phyloP scores from a whole-genome alignment of 352 stramenopile genomes.

The Phytophthora lateralis region DNA sequence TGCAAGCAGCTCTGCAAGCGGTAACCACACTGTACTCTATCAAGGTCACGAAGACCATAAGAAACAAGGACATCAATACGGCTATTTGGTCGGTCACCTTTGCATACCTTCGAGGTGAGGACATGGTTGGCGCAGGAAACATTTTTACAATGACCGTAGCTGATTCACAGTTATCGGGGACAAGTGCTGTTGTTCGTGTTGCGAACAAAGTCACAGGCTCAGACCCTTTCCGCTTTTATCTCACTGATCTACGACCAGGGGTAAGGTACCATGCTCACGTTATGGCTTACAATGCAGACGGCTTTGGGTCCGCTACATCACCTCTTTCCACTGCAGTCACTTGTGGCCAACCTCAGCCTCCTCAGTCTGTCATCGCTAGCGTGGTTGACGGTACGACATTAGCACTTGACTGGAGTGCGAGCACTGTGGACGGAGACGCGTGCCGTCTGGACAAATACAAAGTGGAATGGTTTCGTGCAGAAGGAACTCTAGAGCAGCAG shows the following conservation, averaged over 20 bases:
- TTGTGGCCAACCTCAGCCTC: slow-evolving; percentile 55
- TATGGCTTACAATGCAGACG: slow-evolving; percentile 81
- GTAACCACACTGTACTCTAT: slow-evolving; percentile 88
- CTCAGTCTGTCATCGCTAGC: slow-evolving; percentile 47
- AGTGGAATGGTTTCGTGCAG: slow-evolving; percentile 74
- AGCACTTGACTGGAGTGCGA: slow-evolving; percentile 53
- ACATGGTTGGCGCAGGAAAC: slow-evolving; percentile 92
- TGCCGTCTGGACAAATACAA: slow-evolving; percentile 74
- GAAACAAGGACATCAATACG: too few species aligned
- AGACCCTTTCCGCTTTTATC: slow-evolving; percentile 81
- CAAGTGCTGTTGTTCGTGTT: slow-evolving; percentile 62
- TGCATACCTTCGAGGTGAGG: slow-evolving; percentile 91
- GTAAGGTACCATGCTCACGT: slow-evolving; percentile 76
- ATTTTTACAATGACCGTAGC: slow-evolving; percentile 80
- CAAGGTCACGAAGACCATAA: slow-evolving; percentile 65
- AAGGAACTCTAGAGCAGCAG: slow-evolving; percentile 64
- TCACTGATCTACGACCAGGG: slow-evolving; percentile 58
- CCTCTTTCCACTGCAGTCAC: slow-evolving; percentile 59
- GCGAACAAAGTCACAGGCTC: slow-evolving; percentile 91
- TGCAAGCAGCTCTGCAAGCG: slow-evolving; percentile 82
- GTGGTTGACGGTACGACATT: slow-evolving; percentile 67
- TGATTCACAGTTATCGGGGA: slow-evolving; percentile 64
- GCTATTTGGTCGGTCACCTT: slow-evolving; percentile 95
- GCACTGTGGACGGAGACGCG: slow-evolving; percentile 21
- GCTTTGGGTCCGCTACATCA: slow-evolving; percentile 48